Percentiles rank a stretch among this genome's conserved stretches.
Evolutionary conservation across 2,329 filamentous ascomycete species (phyloP).

Genomic region (Graphiopsis chlorocephala): DNA sequence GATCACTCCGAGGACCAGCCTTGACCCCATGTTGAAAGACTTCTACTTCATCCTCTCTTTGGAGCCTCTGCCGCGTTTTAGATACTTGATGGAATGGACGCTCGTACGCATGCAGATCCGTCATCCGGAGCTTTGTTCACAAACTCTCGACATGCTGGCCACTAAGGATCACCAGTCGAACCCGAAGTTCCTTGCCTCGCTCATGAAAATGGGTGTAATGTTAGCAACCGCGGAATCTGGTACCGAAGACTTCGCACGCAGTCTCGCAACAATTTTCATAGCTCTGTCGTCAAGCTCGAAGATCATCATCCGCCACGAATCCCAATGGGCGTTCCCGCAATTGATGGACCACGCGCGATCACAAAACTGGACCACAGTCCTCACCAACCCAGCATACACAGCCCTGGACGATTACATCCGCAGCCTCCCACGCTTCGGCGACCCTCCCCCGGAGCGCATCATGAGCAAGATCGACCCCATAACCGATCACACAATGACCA

Average conservation of each 20-base stretch:
- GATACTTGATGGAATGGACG: constrained; percentile 49
- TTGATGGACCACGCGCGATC: constrained; percentile 41
- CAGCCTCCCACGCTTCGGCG: constrained; percentile 42
- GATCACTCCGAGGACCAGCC: not conserved
- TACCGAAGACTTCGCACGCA: constrained; percentile 38
- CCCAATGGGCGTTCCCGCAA: constrained; percentile 48
- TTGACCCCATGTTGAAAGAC: constrained; percentile 35
- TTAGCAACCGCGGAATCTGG: constrained; percentile 38
- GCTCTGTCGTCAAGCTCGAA: constrained; percentile 49
- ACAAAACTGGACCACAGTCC: constrained; percentile 38
- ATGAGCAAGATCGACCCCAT: constrained; percentile 44
- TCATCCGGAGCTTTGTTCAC: constrained; percentile 31
- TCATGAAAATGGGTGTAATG: constrained; percentile 48
- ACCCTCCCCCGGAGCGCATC: constrained; percentile 37
- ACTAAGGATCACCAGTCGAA: constrained; percentile 46
- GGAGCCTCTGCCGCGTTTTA: constrained; percentile 48
- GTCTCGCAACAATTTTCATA: constrained; percentile 43
- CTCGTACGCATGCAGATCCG: constrained; percentile 43
- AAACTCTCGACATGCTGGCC: constrained; percentile 38
- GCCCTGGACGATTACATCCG: constrained; percentile 45
- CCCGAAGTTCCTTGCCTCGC: constrained; percentile 47
- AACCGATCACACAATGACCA: constrained; percentile 42
- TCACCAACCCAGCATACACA: constrained; percentile 40
- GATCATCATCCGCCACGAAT: constrained; percentile 53
- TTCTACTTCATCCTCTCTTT: constrained; percentile 43